phyloP scores from a whole-genome alignment of 2,329 filamentous ascomycete genomes.

The Fusarium miscanthi region DNA sequence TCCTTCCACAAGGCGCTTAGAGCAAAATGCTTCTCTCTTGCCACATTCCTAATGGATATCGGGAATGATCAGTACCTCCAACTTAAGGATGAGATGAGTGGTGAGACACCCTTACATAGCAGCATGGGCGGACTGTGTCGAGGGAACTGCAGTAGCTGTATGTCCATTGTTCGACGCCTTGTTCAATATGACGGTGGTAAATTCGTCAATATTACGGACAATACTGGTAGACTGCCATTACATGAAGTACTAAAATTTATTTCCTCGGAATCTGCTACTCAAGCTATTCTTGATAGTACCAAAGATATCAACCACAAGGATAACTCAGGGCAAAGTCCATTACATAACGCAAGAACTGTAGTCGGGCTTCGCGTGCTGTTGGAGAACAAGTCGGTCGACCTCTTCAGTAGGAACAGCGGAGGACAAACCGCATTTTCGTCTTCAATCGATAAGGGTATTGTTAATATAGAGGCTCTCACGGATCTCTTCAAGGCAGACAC shows the following conservation, averaged over 20 bases:
- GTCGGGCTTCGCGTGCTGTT: no score
- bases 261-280: no score
- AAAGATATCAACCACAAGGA: fast-evolving
- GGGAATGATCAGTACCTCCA: fast-evolving
- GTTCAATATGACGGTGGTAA: neutral
- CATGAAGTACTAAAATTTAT: no score
- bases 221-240: fast-evolving
- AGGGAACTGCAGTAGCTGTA: neutral
- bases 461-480: no score
- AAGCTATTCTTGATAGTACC: fast-evolving
- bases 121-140: no score
- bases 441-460: no score
- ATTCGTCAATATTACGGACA: fast-evolving
- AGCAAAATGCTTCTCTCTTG: fast-evolving
- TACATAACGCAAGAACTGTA: neutral
- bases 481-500: no score
- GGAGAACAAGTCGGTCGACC: no score
- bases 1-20: fast-evolving
- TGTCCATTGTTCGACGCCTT: neutral
- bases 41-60: fast-evolving
- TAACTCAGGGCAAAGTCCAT: fast-evolving
- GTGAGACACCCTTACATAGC: fast-evolving
- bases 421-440: no score
- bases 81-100: fast-evolving
- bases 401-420: no score